Percentiles rank a stretch among this genome's conserved stretches.
These are phyloP conservation scores for Areca catechu DNA, from an alignment of 176 grass and related monocot genomes.

Conservation along the genomic window DNA sequence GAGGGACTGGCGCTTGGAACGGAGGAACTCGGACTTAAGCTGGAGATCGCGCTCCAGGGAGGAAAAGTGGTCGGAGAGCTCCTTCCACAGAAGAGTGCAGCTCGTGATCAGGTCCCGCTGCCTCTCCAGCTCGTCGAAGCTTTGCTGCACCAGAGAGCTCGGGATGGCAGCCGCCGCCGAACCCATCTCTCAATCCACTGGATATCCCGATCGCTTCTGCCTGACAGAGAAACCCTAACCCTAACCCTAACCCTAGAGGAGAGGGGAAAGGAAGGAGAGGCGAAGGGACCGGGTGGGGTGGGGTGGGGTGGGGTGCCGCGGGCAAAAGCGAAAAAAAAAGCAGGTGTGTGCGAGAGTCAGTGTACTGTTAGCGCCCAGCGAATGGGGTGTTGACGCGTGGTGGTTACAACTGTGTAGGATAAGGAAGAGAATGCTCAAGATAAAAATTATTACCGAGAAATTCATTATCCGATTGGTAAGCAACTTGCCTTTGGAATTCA, in stretches of 20 bases:
- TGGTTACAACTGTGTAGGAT: constrained; percentile 11
- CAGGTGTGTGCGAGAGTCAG: background rate
- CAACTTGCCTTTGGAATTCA: no score
- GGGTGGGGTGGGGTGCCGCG: constrained; percentile 5
- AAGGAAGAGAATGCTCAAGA: no score
- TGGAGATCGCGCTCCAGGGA: constrained; percentile 55
- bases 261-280: background rate
- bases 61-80: constrained; percentile 63
- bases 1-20: constrained; percentile 35
- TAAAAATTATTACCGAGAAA: no score
- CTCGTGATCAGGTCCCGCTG: constrained; percentile 62
- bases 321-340: background rate
- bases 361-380: background rate
- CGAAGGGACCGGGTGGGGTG: constrained; percentile 5
- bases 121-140: constrained; percentile 70
- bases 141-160: constrained; percentile 32
- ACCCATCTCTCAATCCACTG: constrained; percentile 20
- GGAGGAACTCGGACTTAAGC: constrained; percentile 47
- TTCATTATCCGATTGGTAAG: no score
- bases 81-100: constrained; percentile 67
- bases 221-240: constrained; percentile 35
- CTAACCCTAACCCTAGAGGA: constrained; percentile 32
- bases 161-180: constrained; percentile 12
- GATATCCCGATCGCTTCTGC: no score
- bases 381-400: constrained; percentile 27